Conservation (phyloP, 495 filamentous ascomycete species). For the Jackrogersella multiformis region DNA sequence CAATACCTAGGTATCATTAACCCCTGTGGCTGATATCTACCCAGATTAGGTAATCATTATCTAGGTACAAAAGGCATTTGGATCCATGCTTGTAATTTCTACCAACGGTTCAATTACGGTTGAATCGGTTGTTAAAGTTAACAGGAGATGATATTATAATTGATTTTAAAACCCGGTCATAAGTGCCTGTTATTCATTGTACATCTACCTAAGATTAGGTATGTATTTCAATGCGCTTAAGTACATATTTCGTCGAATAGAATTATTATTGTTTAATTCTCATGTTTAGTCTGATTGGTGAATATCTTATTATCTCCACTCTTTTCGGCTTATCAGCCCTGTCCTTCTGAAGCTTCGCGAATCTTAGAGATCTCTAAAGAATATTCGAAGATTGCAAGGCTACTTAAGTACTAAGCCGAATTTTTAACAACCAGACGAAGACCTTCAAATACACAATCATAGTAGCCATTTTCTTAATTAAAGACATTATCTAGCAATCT, state of each 20-base stretch:
- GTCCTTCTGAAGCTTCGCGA: conserved; percentile 48
- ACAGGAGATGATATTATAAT: too few relatives aligned
- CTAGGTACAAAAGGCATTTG: not conserved
- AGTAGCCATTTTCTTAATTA: too few relatives aligned
- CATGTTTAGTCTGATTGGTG: conserved; percentile 26
- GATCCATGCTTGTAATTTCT: too few relatives aligned
- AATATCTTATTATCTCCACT: conserved; percentile 8
- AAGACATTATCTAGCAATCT: not conserved
- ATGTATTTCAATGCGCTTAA: too few relatives aligned
- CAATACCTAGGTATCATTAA: conserved; percentile 20
- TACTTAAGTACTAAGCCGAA: conserved; percentile 9
- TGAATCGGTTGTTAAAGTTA: too few relatives aligned
- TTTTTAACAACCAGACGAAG: conserved; percentile 6
- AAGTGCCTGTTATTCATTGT: too few relatives aligned
- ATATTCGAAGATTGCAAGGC: conserved; percentile 24
- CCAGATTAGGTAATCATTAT: conserved; percentile 4
- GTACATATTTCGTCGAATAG: too few relatives aligned
- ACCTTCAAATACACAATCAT: not conserved
- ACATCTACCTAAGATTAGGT: too few relatives aligned
- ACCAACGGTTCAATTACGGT: too few relatives aligned
- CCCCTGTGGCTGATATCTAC: not conserved
- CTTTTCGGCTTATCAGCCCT: conserved; percentile 36
- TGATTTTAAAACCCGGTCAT: too few relatives aligned
- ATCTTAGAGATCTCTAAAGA: conserved; percentile 43
- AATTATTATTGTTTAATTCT: too few relatives aligned